Evolutionary conservation across 108 stramenopile genomes (phyloP), one percentile per base, ranked within the genome.

Genomic region (Poteriospumella lacustris): DNA sequence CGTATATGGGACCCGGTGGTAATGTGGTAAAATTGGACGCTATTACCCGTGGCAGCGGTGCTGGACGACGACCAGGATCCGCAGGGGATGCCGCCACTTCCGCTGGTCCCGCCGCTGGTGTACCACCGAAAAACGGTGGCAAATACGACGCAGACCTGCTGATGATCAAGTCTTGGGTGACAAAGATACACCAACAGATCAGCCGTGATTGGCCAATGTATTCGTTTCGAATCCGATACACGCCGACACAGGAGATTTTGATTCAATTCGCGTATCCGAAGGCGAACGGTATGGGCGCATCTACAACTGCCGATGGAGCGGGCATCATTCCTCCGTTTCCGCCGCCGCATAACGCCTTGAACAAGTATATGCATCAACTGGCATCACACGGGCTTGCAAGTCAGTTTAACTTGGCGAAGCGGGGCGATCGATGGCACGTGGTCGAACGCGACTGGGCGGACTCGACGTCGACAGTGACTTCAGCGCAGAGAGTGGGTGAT

Each of bases 381-480:
- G 36, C 70, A 36, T 28, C 44, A 5, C 70, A 73, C 42, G 70
- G 70, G 31, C 3, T 73, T 26, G 70, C 41, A 5, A 26, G 3
- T 26, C 31, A 73, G 5, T 56, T 3, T 3, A 5, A 56, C 3
- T 42, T 73, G 36, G 31, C 26, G 43, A 73, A 73, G 31, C 70
- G 70, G 5, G 70, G 70, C 5, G 70, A 73, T 56, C 70, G 70
- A 12, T 73, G 70, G 70, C 36, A 56, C 33, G 41, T 73, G 38
- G 5, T 5, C 3, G 70, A 73, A 19, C 15, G 47, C 9, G 47
- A 52, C n/a, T 56, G 52, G 52, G 52, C 19, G 24, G 52, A 56
- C n/a, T 19, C 52, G 52, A 56, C 52, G 19, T 24, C 52, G 19
- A 24, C 24, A 56, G 52, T n/a, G n/a, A n/a, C n/a, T n/a, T n/a